phyloP scores from a whole-genome alignment of 139 green algal species.

The Micractinium conductrix region DNA sequence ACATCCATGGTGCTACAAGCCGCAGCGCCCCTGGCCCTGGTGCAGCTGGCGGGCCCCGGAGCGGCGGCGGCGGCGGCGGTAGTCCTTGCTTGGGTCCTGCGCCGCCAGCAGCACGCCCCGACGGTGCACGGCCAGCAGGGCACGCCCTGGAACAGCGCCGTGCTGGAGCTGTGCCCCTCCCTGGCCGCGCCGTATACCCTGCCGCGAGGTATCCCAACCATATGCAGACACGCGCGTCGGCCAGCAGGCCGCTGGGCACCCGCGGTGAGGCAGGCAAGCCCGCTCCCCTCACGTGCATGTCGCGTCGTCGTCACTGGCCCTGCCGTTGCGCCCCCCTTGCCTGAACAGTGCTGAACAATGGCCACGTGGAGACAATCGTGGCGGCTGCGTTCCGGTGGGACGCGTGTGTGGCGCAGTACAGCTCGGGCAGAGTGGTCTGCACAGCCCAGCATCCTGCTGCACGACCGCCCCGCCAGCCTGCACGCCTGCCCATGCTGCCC shows the following conservation, averaged over 20 bases:
- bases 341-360: constrained; percentile 25
- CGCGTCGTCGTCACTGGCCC: no score
- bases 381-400: constrained; percentile 68
- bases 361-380: constrained; percentile 94
- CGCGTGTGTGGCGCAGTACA: no score
- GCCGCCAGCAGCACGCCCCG: not conserved
- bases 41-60: not conserved
- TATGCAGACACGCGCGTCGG: no score
- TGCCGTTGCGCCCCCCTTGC: not conserved
- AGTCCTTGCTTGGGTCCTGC: not conserved
- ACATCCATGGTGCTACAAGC: not conserved
- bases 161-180: constrained; percentile 40
- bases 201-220: not conserved
- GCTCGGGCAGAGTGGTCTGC: not conserved
- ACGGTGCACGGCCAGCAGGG: not conserved
- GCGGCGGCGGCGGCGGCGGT: not conserved
- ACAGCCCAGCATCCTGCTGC: not conserved
- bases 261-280: no score
- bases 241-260: no score
- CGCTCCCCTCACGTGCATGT: no score
- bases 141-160: constrained; percentile 38
- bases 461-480: not conserved
- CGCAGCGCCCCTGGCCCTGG: no score
- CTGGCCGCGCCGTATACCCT: constrained; percentile 36
- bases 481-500: no score